Evolutionary conservation across 768 basidiomycete genomes (phyloP).

Genomic region (Tephrocybe sp.): DNA sequence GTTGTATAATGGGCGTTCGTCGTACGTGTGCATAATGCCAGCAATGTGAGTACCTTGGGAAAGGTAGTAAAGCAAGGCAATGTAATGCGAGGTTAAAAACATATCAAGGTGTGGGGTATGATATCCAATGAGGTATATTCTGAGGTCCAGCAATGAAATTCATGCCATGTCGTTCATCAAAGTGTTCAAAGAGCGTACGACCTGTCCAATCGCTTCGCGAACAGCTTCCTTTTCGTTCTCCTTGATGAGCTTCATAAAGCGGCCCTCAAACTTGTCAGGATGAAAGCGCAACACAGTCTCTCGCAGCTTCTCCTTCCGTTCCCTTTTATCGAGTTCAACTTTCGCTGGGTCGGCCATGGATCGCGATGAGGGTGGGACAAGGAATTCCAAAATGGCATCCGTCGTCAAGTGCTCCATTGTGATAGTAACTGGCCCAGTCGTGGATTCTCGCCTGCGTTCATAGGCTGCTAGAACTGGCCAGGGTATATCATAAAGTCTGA

Average conservation of each 20-base stretch:
- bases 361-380: slow-evolving; percentile 35
- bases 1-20: slow-evolving; percentile 8
- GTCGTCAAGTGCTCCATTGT: slow-evolving; percentile 51
- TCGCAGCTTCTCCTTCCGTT: slow-evolving; percentile 59
- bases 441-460: slow-evolving; percentile 20
- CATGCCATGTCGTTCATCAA: slow-evolving; percentile 42
- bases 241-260: slow-evolving; percentile 55
- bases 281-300: slow-evolving; percentile 76
- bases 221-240: slow-evolving; percentile 49
- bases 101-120: not conserved
- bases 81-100: not conserved
- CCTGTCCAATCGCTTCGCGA: slow-evolving; percentile 59
- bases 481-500: slow-evolving; percentile 64
- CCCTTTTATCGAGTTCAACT: slow-evolving; percentile 37
- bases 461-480: slow-evolving; percentile 60
- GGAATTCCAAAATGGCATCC: slow-evolving; percentile 57
- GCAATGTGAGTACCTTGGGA: slow-evolving; percentile 18
- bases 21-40: slow-evolving; percentile 28
- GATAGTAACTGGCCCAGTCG: slow-evolving; percentile 15
- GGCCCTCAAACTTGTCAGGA: slow-evolving; percentile 81
- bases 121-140: not conserved
- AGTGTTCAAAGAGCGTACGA: slow-evolving; percentile 58
- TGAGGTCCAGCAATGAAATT: not conserved
- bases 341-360: slow-evolving; percentile 10
- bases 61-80: not conserved